Evolutionary conservation across 345 rosid genomes (phyloP), one percentile per base, ranked within the genome.

Genomic region (Dipteronia sinensis): DNA sequence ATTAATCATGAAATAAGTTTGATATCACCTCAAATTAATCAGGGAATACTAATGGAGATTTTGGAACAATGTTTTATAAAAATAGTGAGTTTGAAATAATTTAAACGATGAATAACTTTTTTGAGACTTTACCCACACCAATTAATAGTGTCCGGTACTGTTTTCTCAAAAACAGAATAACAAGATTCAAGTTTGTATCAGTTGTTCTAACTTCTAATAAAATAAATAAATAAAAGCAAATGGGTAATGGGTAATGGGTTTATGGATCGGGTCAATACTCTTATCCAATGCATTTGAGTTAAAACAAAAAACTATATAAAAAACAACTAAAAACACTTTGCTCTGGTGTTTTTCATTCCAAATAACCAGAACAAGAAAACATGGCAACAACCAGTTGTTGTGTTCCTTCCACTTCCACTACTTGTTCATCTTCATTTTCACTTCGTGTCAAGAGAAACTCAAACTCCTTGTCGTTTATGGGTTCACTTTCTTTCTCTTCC

Each of bases 341-440:
- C 46, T 42, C 46, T n/a, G 13, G 40, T 69, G 58, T 29, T 71
- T 5, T 13, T 55, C 49, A 46, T 46, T 46, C 49, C 6, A 38
- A 22, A 10, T 7, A 73, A 25, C 74, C 58, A 25, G 2, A 53
- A 74, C 80, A 71, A 59, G 2, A 53, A 74, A 82, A 71, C 55
- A 89, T 90, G 92, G 86, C 89, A 67, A 79, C 87, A 8, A 74
- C 86, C 74, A 74, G 80, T 72, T 81, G 76, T 23, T 59, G 67
- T 58, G 19, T 72, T 38, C 78, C 87, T 65, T 79, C 83, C 0
- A 23, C 75, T 40, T 81, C 86, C 80, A 72, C 82, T n/a, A 72
- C 82, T 44, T 49, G 77, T 49, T 76, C 87, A 44, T 65, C 84
- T 75, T 82, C 81, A 71, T 31, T 83, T n/a, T 86, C 82, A 69